Percentiles rank a stretch among this genome's conserved stretches.
Conservation (phyloP, 1,139 yeast species). For the Candida sanyaensis region DNA sequence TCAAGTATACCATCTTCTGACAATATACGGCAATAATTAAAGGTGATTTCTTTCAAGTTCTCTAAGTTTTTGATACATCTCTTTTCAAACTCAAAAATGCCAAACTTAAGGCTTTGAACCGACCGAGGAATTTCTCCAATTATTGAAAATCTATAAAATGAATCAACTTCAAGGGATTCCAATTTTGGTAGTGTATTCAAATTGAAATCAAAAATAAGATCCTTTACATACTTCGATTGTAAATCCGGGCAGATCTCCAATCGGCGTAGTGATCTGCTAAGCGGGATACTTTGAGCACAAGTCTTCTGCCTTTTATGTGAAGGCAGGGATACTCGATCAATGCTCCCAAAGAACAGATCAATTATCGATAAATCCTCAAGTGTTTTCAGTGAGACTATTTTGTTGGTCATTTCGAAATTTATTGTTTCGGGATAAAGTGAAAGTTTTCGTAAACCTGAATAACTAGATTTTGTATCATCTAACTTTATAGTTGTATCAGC, state of each 20-base stretch:
- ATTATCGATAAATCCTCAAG: not conserved
- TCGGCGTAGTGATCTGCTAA: not conserved
- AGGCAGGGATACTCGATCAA: no score
- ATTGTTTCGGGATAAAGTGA: not conserved
- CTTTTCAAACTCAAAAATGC: no score
- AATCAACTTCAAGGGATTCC: not conserved
- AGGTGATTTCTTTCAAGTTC: no score
- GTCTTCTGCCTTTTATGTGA: not conserved
- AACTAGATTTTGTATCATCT: not conserved
- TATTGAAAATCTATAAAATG: not conserved
- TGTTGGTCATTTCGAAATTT: no score
- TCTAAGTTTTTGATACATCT: no score
- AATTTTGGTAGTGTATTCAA: not conserved
- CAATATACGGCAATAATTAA: not conserved
- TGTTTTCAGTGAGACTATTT: not conserved
- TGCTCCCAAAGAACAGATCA: not conserved
- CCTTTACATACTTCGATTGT: no score
- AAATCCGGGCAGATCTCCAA: not conserved
- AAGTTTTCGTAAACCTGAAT: not conserved
- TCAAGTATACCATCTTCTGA: not conserved
- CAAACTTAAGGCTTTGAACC: not conserved
- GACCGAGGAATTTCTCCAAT: not conserved
- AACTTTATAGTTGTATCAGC: not conserved
- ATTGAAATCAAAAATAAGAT: not conserved
- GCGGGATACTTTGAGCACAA: not conserved